Percentiles rank a stretch among this genome's conserved stretches.
phyloP scores from a whole-genome alignment of 257 asterid genomes.

The Solanum acaule region DNA sequence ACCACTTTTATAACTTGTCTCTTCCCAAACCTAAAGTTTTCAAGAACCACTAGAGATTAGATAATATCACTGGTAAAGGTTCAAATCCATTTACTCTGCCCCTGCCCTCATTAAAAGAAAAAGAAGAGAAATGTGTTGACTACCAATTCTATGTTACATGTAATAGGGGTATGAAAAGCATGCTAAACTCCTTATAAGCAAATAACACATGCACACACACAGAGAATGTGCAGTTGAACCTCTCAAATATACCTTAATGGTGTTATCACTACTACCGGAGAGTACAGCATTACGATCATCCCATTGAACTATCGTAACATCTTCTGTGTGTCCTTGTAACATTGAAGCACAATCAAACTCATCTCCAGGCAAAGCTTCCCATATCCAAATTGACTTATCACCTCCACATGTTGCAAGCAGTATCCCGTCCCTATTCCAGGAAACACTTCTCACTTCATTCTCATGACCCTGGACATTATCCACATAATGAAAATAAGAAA shows the following conservation, averaged over 20 bases:
- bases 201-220: background rate
- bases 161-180: background rate
- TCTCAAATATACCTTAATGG: conserved; percentile 49
- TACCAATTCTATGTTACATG: background rate
- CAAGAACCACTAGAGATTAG: background rate
- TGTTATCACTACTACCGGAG: conserved; percentile 82
- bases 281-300: conserved; percentile 35
- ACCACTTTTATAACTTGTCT: conserved; percentile 36
- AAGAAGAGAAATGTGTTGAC: background rate
- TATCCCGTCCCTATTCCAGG: too few species aligned
- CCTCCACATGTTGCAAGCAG: conserved; percentile 82
- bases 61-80: background rate
- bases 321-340: conserved; percentile 46
- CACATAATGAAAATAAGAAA: background rate
- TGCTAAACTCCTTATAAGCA: background rate
- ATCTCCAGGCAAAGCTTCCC: conserved; percentile 72
- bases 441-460: conserved; percentile 75
- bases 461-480: conserved; percentile 61
- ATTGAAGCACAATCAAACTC: conserved; percentile 67
- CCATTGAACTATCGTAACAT: conserved; percentile 92
- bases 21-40: conserved; percentile 67
- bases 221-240: background rate
- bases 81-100: background rate
- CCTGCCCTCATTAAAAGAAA: background rate
- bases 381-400: conserved; percentile 92